Evolutionary conservation across 1,139 yeast species (phyloP).

Genomic region (Scheffersomyces titani): DNA sequence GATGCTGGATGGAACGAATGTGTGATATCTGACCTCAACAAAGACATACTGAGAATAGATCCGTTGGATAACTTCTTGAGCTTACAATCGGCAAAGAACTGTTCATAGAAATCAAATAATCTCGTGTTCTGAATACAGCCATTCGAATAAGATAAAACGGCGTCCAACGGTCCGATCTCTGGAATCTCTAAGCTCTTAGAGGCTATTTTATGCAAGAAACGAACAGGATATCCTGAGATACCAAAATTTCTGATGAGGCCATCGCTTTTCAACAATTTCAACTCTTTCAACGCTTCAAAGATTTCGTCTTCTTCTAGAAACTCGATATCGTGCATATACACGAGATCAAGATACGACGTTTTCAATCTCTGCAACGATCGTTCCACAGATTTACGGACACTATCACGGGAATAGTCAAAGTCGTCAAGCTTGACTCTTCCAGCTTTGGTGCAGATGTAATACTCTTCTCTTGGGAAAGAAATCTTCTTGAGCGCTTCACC

Average conservation of each 20-base stretch:
- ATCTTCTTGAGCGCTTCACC: slow-evolving; percentile 63
- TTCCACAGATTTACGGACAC: slow-evolving; percentile 61
- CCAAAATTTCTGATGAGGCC: slow-evolving; percentile 73
- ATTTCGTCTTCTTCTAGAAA: slow-evolving; percentile 62
- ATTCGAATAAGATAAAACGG: slow-evolving; percentile 76
- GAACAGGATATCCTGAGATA: slow-evolving; percentile 84
- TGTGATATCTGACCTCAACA: slow-evolving; percentile 68
- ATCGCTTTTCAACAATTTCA: slow-evolving; percentile 58
- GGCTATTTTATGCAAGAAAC: slow-evolving; percentile 57
- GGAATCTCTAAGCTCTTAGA: slow-evolving; percentile 25
- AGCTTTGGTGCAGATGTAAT: slow-evolving; percentile 81
- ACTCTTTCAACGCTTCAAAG: slow-evolving; percentile 61
- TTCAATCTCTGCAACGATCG: slow-evolving; percentile 67
- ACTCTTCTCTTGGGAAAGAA: slow-evolving; percentile 55
- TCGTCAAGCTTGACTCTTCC: slow-evolving; percentile 70
- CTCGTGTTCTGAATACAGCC: slow-evolving; percentile 80
- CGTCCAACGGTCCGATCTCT: slow-evolving; percentile 60
- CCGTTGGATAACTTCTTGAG: slow-evolving; percentile 69
- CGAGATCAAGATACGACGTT: slow-evolving; percentile 72
- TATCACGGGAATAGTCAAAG: slow-evolving; percentile 69
- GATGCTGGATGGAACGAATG: slow-evolving; percentile 83
- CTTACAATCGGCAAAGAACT: slow-evolving; percentile 54
- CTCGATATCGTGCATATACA: slow-evolving; percentile 88
- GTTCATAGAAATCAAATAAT: slow-evolving; percentile 49
- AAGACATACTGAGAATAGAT: slow-evolving; percentile 86